Base-by-base conservation (phyloP, 2,329 filamentous ascomycete species). In the Fusarium lateritium region DNA sequence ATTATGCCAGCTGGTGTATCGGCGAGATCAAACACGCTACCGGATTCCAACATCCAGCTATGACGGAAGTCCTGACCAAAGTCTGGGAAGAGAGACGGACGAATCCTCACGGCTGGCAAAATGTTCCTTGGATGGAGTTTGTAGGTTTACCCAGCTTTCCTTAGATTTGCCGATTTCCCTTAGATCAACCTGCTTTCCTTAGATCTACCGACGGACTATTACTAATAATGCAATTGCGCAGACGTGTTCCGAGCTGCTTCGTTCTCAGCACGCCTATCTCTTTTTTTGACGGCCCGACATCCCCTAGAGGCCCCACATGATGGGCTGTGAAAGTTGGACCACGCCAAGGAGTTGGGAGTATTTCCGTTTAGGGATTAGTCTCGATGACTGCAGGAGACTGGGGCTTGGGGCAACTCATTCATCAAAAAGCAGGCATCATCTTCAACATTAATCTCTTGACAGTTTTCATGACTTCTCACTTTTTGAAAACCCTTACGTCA, bases 71-170 rank as follows among this genome's bases (percentile, higher is more conserved):
- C 1, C 36, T 76, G 9, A 65, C 69, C 2, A 70, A 64, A 4
- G 75, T 76, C 3, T 75, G 74, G 69, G 71, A 73, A 6, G 69
- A 64, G 40, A 62, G 75, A 7, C 54, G 42, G 10, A 53, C 45
- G 2, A 71, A 72, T 15, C 49, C 58, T 5, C 52, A 51, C 1
- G 71, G 60, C 3, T 62, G 60, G 69, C 56, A 34, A 2, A 72
- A 76, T 8, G 43, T 76, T 13, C 72, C 72, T 1, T 75, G 73
- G 74, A 76, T 75, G 73, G 74, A 75, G 49, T 76, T 75, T n/a
- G 75, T 76, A 36, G 52, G 73, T 62, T 22, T 5, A 8, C 17
- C 17, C 14, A 24, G 28, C 28, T 31, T 11, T 31, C 5, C 28
- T 10, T 31, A 13, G 19, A 19, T 19, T 19, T 19, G 19, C 19